A percentile compares a stretch with the other conserved stretches of the same genome.
Conservation (phyloP, 306 rosid species). For the Vigna mungo region DNA sequence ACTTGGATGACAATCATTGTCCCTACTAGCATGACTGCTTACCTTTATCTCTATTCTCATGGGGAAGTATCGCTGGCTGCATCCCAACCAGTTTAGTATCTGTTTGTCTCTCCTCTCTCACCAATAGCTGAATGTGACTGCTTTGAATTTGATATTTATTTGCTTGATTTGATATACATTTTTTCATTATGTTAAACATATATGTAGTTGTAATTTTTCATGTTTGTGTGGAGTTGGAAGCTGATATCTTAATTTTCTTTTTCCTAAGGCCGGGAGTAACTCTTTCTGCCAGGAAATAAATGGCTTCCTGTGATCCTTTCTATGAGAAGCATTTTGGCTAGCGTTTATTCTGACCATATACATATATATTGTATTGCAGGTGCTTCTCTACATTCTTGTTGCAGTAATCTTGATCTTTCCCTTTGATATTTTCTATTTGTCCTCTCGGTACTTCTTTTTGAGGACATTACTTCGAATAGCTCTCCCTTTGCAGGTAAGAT, state of each 20-base stretch:
- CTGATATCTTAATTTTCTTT: slow-evolving; percentile 27
- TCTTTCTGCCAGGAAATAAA: slow-evolving; percentile 25
- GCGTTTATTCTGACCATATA: slow-evolving; percentile 47
- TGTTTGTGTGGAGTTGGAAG: slow-evolving; percentile 8
- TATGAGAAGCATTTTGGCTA: slow-evolving; percentile 19
- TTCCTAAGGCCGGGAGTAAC: slow-evolving; percentile 24
- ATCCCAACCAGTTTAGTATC: slow-evolving; percentile 82
- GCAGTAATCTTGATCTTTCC: slow-evolving; percentile 88
- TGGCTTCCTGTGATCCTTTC: slow-evolving; percentile 39
- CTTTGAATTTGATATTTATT: slow-evolving; percentile 25
- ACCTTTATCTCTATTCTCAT: slow-evolving; percentile 95
- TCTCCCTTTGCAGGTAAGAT: slow-evolving; percentile 93
- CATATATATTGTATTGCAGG: slow-evolving; percentile 63
- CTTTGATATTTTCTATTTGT: slow-evolving; percentile 91
- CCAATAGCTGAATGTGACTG: slow-evolving; percentile 24
- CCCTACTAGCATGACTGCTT: slow-evolving; percentile 97
- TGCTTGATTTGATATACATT: slow-evolving; percentile 16
- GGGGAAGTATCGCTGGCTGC: slow-evolving; percentile 99
- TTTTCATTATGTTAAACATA: slow-evolving; percentile 22
- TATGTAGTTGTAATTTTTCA: slow-evolving; percentile 7
- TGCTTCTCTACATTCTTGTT: slow-evolving; percentile 83
- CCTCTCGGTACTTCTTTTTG: slow-evolving; percentile 87
- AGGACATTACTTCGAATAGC: slow-evolving; percentile 89
- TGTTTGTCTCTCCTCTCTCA: slow-evolving; percentile 35
- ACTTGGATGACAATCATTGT: slow-evolving; percentile 97